Conservation (phyloP, 331 rosid species). For the Phaseolus coccineus region DNA sequence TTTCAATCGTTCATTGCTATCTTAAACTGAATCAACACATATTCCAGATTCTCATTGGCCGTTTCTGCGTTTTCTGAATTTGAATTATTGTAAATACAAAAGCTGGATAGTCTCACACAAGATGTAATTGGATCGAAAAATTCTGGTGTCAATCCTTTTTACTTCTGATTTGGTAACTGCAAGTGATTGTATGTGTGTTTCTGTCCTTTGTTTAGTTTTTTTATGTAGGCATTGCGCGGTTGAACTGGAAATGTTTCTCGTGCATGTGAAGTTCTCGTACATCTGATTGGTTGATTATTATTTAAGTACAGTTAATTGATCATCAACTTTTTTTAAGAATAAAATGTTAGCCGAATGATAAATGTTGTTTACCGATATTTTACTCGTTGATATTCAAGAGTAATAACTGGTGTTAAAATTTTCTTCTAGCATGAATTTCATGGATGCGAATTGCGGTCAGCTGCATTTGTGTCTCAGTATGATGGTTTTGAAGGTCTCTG, state of each 20-base stretch:
- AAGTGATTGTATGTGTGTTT: background rate
- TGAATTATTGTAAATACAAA: background rate
- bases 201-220: background rate
- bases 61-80: background rate
- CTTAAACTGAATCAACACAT: background rate
- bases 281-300: background rate
- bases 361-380: background rate
- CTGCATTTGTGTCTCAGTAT: background rate
- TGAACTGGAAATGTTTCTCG: constrained; percentile 1
- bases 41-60: background rate
- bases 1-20: constrained; percentile 1
- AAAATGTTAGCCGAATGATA: background rate
- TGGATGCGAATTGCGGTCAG: background rate
- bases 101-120: background rate
- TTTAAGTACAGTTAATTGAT: background rate
- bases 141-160: background rate
- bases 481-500: background rate
- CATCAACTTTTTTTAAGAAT: background rate
- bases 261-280: background rate
- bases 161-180: background rate
- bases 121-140: background rate
- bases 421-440: background rate
- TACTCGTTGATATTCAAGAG: background rate
- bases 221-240: background rate
- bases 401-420: background rate